Base-by-base conservation (phyloP, 2,329 filamentous ascomycete genomes). In the Penicillium nordicum region DNA sequence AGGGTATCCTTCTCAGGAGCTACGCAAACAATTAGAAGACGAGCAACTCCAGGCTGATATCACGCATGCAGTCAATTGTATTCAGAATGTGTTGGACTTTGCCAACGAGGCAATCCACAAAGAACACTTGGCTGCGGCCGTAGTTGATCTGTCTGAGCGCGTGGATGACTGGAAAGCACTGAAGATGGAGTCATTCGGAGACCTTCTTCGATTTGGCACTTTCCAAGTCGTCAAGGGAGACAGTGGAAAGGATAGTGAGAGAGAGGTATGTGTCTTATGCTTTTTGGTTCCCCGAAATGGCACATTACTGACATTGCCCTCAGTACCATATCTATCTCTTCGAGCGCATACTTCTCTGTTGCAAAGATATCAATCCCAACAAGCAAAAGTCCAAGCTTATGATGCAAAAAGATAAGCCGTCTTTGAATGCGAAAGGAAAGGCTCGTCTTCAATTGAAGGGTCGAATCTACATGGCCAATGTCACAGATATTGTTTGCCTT, bases 111-210 rank as follows among this genome's bases (percentile, higher is more conserved):
- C 92, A 5, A 91, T 99, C 43, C 89, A 95, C 70, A 88, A 89
- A 48, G 91, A 96, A 69, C 84, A 97, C 50, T 82, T 95, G 50
- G 84, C 88, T 47, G 89, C 94, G 68, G 92, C 92, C 6, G 79
- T 96, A 10, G 85, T 89, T 58, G 94, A 97, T 57, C 81, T 99
- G 27, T 86, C 88, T 57, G 78, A 77, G 52, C 83, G 94, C 49
- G 93, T 99, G 1, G 94, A 97, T 69, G 94, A 99, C 72, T 99
- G 94, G 94, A 97, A 97, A 75, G 90, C 88, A 50, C 90, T 97
- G 70, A 86, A 88, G 57, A 87, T 97, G 29, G 89, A 95, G 59
- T 85, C 88, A n/a, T 97, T 99, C 67, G 94, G 94, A 40, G 88
- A 92, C 52, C 79, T 99, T 21, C 80, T 99, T 32, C 80, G 96